phyloP scores from a whole-genome alignment of 306 rosid genomes.

The Cucurbita pepo region DNA sequence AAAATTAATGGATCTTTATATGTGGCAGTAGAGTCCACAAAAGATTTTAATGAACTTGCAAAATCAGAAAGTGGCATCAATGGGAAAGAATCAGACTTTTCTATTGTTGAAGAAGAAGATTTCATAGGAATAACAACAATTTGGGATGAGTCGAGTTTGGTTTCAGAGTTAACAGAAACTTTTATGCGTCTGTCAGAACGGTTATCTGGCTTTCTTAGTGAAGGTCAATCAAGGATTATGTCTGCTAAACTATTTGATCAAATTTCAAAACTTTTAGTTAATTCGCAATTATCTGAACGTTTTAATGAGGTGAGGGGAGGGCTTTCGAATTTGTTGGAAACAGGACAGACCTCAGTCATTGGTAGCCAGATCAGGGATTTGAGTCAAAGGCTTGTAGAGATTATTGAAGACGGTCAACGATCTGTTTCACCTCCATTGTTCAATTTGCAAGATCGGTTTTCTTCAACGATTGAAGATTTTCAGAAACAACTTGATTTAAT shows the following conservation, averaged over 20 bases:
- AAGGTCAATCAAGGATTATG: constrained; percentile 64
- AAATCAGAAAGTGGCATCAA: constrained; percentile 25
- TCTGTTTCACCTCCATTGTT: constrained; percentile 82
- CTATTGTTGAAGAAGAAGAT: constrained; percentile 18
- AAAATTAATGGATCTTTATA: constrained; percentile 30
- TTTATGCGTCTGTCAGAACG: constrained; percentile 59
- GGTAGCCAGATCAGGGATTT: constrained; percentile 64
- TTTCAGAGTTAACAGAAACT: constrained; percentile 52
- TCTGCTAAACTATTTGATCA: constrained; percentile 63
- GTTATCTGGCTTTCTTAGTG: constrained; percentile 81
- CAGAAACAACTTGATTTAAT: constrained; percentile 93
- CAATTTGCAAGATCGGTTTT: constrained; percentile 72
- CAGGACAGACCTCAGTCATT: constrained; percentile 48
- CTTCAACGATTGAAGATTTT: constrained; percentile 76
- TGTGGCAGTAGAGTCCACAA: constrained; percentile 24
- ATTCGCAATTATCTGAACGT: constrained; percentile 57
- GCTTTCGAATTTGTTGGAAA: constrained; percentile 53
- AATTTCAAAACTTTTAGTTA: constrained; percentile 66
- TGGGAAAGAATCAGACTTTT: constrained; percentile 22
- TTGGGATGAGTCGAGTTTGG: constrained; percentile 70
- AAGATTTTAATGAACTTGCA: constrained; percentile 15
- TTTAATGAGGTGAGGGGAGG: constrained; percentile 57
- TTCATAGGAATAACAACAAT: constrained; percentile 29
- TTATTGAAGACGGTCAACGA: constrained; percentile 77
- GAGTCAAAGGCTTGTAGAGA: constrained; percentile 70